These are phyloP conservation scores for Oenanthe sinensis DNA, from an alignment of 129 eudicot genomes.

Conservation along the genomic window DNA sequence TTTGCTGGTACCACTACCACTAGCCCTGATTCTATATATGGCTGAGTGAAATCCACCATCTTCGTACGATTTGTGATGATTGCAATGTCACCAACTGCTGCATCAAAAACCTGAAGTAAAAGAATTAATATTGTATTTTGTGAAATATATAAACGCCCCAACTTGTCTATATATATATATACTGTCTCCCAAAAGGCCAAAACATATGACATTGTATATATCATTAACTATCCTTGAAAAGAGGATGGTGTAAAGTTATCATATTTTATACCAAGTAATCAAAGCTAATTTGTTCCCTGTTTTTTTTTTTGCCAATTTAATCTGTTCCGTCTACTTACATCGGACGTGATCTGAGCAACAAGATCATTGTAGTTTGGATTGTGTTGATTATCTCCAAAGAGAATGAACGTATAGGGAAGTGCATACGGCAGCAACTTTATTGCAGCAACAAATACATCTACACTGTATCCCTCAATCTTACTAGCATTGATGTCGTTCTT, in stretches of 20 bases:
- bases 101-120: slow-evolving; percentile 58
- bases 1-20: slow-evolving; percentile 66
- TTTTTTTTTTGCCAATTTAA: not conserved
- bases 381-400: slow-evolving; percentile 48
- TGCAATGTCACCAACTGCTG: slow-evolving; percentile 86
- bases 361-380: slow-evolving; percentile 57
- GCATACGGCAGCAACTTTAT: slow-evolving; percentile 42
- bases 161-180: not conserved
- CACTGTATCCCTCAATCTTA: slow-evolving; percentile 44
- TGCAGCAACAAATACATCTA: slow-evolving; percentile 72
- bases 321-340: slow-evolving; percentile 18
- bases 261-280: not conserved
- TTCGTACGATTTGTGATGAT: slow-evolving; percentile 73
- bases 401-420: slow-evolving; percentile 51
- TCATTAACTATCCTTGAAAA: not conserved
- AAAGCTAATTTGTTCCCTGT: not conserved
- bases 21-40: slow-evolving; percentile 80
- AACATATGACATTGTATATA: not conserved
- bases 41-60: slow-evolving; percentile 81
- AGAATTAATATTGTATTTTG: not conserved
- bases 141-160: not conserved
- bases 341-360: slow-evolving; percentile 33
- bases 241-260: not conserved
- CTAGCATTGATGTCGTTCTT: slow-evolving; percentile 20
- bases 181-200: not conserved